Base-by-base conservation (phyloP, 192 early-diverging fungal species). In the Geosiphon pyriformis region DNA sequence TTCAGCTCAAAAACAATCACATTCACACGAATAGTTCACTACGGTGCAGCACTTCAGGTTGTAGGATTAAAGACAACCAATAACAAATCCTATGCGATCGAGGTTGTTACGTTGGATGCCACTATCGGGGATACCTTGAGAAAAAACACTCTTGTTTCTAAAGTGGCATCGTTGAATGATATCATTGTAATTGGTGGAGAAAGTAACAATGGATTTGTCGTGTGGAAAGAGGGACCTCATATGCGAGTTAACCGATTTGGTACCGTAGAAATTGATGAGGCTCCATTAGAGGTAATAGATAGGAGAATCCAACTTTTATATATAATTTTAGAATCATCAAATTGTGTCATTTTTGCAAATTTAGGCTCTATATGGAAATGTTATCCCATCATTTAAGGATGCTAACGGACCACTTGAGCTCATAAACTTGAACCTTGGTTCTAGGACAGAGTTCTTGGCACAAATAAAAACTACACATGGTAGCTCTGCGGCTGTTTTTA, bases 201-300 rank as follows among this genome's bases (percentile, higher is more conserved):
- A 7, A 51, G 34, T 31, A 53, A 61, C 4, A 7, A n/a, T 30
- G 76, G 72, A 52, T 78, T 70, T 61, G 32, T 74, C 25, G 65
- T 66, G 10, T 78, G 76, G 76, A 67, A 64, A 32, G 76, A 78
- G 60, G 47, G 60, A 25, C 63, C 68, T 23, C n/a, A 46, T 32
- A 42, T 78, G 33, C 73, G 74, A 34, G 68, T 70, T 25, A 60
- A 72, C 60, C 66, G 55, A 6, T 70, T 78, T 37, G 76, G 76
- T 54, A 70, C 68, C 0, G 56, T 68, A 26, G 59, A 26, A 34
- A 51, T 62, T 30, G 59, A 71, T 7, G 56, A 72, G 35, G 18
- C 62, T 34, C 52, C 42, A 18, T 53, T 72, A 61, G 54, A 67
- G 60, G 66, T 70, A 46, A 20, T 42, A 8, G 20, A 0, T 25